Base-by-base conservation (phyloP, 176 grass and related monocot genomes). In the Oryza longistaminata region DNA sequence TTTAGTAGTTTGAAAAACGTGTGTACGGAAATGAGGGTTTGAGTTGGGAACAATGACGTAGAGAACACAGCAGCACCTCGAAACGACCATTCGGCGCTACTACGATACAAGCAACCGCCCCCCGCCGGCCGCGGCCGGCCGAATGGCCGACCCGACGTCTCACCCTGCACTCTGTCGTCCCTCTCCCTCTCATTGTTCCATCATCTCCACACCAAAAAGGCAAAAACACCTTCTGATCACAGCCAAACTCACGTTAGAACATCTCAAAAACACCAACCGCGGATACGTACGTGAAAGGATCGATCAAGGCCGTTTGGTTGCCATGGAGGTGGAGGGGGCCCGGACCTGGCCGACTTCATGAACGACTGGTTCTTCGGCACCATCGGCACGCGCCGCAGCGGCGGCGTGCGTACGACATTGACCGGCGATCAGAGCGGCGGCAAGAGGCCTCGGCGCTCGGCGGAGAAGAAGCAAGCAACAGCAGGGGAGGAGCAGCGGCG, bases 331-430 rank as follows among this genome's bases (percentile, higher is more conserved):
- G 50, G 79, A 80, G 34, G 85, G 64, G 68, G 76, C 84, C 85
- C 88, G 45, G 92, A 94, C 82, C 71, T 94, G 61, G 52, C 85
- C 8, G 90, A 94, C 74, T 92, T 94, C 74, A 94, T 94, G 90
- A 92, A 94, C 85, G 92, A 94, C 77, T 94, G 92, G 92, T 94
- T 94, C 90, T 94, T 92, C 69, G 90, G 92, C 13, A 92, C 78
- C 52, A 85, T 78, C 29, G 76, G 70, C 68, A 29, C 55, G 37
- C 75, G 81, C 27, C 88, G 66, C 79, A 73, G 26, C 68, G 33
- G 62, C 25, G 74, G 69, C 15, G 60, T 3, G 42, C n/a, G 48
- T 85, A 87, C 72, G 82, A 92, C 75, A n/a, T 58, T 92, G 81
- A 88, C 81, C 0, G 82, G 81, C 13, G 78, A 43, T 43, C 42